A percentile compares a stretch with the other conserved stretches of the same genome.
Evolutionary conservation across 139 green algal genomes (phyloP).

Genomic region (Chlamydomonas applanata): DNA sequence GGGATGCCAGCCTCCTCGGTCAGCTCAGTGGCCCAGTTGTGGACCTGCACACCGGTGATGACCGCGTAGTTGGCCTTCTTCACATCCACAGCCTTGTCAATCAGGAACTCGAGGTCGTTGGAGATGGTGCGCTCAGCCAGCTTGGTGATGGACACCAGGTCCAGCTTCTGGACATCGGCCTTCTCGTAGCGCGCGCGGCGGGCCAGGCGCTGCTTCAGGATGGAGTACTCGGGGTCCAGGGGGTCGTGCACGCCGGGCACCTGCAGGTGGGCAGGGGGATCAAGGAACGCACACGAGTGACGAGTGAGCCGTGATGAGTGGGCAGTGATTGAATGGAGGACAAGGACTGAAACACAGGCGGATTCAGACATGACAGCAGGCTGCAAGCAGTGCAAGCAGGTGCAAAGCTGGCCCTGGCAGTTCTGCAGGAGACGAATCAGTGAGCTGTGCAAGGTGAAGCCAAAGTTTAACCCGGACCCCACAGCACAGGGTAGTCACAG

Average conservation of each 20-base stretch:
- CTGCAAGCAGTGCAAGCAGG: background rate
- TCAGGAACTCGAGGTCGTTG: conserved; percentile 83
- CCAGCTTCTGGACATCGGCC: conserved; percentile 32
- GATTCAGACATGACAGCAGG: background rate
- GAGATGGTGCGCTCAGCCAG: conserved; percentile 73
- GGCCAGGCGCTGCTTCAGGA: conserved; percentile 83
- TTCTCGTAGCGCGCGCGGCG: conserved; percentile 56
- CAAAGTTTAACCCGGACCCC: too few species aligned
- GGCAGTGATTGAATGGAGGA: background rate
- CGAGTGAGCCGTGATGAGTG: background rate
- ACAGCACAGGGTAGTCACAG: background rate
- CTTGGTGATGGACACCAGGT: conserved; percentile 68
- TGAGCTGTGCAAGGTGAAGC: too few species aligned
- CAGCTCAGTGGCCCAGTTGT: conserved; percentile 68
- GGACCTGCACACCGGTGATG: conserved; percentile 65
- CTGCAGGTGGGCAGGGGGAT: conserved; percentile 1
- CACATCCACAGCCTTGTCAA: conserved; percentile 73
- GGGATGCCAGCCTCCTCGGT: conserved; percentile 33
- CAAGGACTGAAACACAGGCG: background rate
- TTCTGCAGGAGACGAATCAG: too few species aligned
- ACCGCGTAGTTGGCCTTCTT: conserved; percentile 81
- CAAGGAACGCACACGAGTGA: background rate
- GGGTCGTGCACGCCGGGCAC: conserved; percentile 67
- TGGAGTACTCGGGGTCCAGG: conserved; percentile 81
- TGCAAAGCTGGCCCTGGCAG: background rate